phyloP scores from a whole-genome alignment of 2,329 filamentous ascomycete species.

The Xylariaceae sp. region DNA sequence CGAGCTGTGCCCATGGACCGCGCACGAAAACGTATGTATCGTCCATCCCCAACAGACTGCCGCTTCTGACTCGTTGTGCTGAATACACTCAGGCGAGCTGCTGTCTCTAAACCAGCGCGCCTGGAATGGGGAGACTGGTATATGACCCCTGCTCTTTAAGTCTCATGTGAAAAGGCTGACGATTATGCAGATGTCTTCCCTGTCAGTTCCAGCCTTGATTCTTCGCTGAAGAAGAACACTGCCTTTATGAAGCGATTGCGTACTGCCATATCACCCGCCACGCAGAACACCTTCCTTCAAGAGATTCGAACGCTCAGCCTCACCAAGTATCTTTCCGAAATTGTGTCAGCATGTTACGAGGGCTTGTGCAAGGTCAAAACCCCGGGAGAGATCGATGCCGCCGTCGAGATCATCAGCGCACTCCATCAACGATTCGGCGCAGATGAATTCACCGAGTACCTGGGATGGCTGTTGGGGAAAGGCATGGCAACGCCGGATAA shows the following conservation, averaged over 20 bases:
- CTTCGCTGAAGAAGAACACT: constrained; percentile 95
- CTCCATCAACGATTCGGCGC: constrained; percentile 93
- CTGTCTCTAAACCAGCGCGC: constrained; percentile 80
- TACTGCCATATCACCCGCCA: constrained; percentile 76
- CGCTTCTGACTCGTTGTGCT: constrained; percentile 3
- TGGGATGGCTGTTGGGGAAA: constrained; percentile 88
- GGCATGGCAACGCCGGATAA: constrained; percentile 90
- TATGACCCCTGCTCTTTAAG: constrained; percentile 10
- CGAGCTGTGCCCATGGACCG: constrained; percentile 54
- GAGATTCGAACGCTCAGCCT: constrained; percentile 87
- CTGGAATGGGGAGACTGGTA: constrained; percentile 87
- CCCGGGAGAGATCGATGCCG: constrained; percentile 84
- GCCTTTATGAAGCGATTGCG: constrained; percentile 95
- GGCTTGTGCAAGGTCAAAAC: constrained; percentile 88
- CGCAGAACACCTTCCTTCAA: constrained; percentile 76
- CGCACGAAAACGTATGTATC: constrained; percentile 54
- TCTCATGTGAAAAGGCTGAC: background rate
- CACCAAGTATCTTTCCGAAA: constrained; percentile 95
- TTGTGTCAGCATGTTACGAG: constrained; percentile 92
- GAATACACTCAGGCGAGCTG: constrained; percentile 64
- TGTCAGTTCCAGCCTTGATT: constrained; percentile 77
- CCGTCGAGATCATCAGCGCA: constrained; percentile 90
- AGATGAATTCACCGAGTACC: constrained; percentile 79
- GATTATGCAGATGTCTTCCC: constrained; percentile 62
- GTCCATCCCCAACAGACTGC: background rate